These are phyloP conservation scores for Fraxinus sp. DNA, from an alignment of 305 asterid species.

Conservation along the genomic window DNA sequence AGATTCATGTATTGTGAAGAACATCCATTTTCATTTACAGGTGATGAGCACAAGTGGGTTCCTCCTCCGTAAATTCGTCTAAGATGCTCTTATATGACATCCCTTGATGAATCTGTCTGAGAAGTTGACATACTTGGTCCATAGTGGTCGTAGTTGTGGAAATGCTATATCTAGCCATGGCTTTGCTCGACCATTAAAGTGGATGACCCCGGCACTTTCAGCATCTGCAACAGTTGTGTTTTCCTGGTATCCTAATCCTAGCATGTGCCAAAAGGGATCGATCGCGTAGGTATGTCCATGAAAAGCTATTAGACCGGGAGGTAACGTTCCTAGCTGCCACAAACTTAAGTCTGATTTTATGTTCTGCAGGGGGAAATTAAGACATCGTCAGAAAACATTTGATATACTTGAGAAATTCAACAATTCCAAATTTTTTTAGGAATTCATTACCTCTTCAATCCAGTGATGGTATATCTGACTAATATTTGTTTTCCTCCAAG, in stretches of 20 bases:
- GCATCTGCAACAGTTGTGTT: slow-evolving; percentile 69
- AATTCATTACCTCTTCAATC: slow-evolving; percentile 68
- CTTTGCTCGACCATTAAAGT: slow-evolving; percentile 95
- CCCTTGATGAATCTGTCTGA: slow-evolving; percentile 75
- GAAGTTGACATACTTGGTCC: slow-evolving; percentile 77
- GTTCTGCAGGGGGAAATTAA: slow-evolving; percentile 55
- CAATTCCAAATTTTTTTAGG: neutral
- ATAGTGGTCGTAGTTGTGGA: slow-evolving; percentile 71
- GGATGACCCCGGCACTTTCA: slow-evolving; percentile 78
- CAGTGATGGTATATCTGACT: slow-evolving; percentile 76
- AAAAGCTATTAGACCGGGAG: slow-evolving; percentile 92
- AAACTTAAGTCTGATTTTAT: slow-evolving; percentile 85
- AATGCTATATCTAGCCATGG: slow-evolving; percentile 99
- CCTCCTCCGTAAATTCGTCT: too few relatives aligned
- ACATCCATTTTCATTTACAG: slow-evolving; percentile 50
- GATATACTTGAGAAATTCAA: neutral
- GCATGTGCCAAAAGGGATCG: slow-evolving; percentile 94
- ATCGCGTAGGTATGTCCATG: slow-evolving; percentile 71
- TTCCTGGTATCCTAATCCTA: slow-evolving; percentile 91
- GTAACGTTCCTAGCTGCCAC: slow-evolving; percentile 96
- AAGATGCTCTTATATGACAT: slow-evolving; percentile 72
- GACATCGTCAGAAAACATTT: slow-evolving; percentile 17
- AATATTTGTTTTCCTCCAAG: slow-evolving; percentile 87
- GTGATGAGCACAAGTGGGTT: too few relatives aligned
- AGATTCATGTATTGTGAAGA: slow-evolving; percentile 30